Evolutionary conservation across 768 basidiomycete species (phyloP).

Genomic region (Boletus tomentosulus): DNA sequence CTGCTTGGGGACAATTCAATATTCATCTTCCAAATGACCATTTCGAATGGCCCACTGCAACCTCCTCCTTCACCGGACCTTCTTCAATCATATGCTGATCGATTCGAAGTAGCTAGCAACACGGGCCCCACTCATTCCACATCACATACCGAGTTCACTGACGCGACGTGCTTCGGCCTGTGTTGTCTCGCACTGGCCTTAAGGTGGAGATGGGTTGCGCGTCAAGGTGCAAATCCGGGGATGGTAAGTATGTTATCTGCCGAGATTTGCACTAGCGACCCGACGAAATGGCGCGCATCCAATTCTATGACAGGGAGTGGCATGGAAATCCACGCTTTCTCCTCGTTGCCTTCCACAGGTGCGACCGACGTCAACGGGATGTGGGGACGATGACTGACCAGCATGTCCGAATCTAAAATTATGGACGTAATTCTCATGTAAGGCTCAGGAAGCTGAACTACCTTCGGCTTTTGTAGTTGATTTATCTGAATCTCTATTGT

Average conservation of each 20-base stretch:
- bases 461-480: too few relatives aligned
- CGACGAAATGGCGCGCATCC: not conserved
- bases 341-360: not conserved
- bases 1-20: not conserved
- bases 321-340: not conserved
- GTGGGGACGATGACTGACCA: not conserved
- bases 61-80: not conserved
- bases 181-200: not conserved
- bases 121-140: not conserved
- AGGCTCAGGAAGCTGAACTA: not conserved
- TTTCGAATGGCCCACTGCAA: not conserved
- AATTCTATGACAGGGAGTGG: not conserved
- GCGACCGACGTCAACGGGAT: not conserved
- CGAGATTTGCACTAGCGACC: slow-evolving; percentile 5
- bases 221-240: not conserved
- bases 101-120: not conserved
- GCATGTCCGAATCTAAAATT: too few relatives aligned
- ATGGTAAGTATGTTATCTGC: slow-evolving; percentile 5
- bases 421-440: too few relatives aligned
- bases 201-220: not conserved
- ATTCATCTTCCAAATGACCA: not conserved
- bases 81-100: not conserved
- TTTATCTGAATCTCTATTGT: not conserved
- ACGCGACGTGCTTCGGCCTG: not conserved
- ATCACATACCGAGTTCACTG: not conserved